Evolutionary conservation across 148 eudicot species (phyloP).

Genomic region (Rhododendron griersonianum): DNA sequence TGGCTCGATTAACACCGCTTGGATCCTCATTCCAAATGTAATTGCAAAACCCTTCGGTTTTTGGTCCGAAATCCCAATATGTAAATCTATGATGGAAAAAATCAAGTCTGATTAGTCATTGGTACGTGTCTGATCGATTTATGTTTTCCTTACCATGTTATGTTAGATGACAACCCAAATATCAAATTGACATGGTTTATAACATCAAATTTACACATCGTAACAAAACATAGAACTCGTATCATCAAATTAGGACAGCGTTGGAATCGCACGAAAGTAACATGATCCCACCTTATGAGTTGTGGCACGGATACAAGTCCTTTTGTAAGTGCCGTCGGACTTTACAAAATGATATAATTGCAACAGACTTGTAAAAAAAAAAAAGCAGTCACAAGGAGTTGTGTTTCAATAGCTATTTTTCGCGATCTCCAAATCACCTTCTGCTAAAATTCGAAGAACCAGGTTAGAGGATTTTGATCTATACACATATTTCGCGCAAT

Average conservation of each 20-base stretch:
- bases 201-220: not conserved
- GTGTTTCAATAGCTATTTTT: not conserved
- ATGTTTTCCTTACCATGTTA: not conserved
- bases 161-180: not conserved
- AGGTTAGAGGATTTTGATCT: not conserved
- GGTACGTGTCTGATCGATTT: not conserved
- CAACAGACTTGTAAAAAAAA: too few species aligned
- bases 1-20: too few species aligned
- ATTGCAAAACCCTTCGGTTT: not conserved
- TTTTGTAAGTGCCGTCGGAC: too few species aligned
- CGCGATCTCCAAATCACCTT: not conserved
- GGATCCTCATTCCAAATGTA: not conserved
- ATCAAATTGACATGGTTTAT: not conserved
- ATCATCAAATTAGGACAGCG: not conserved
- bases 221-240: too few species aligned
- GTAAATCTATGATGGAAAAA: not conserved
- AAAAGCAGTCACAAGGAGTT: not conserved
- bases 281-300: too few species aligned
- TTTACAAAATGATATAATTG: too few species aligned
- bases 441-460: slow-evolving; percentile 12
- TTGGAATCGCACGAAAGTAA: too few species aligned
- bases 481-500: not conserved
- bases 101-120: not conserved
- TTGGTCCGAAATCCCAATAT: not conserved
- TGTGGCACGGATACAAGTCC: not conserved